Evolutionary conservation across 352 stramenopile genomes (phyloP), one percentile per base, ranked within the genome.

Genomic region (Globisporangium paddicum): DNA sequence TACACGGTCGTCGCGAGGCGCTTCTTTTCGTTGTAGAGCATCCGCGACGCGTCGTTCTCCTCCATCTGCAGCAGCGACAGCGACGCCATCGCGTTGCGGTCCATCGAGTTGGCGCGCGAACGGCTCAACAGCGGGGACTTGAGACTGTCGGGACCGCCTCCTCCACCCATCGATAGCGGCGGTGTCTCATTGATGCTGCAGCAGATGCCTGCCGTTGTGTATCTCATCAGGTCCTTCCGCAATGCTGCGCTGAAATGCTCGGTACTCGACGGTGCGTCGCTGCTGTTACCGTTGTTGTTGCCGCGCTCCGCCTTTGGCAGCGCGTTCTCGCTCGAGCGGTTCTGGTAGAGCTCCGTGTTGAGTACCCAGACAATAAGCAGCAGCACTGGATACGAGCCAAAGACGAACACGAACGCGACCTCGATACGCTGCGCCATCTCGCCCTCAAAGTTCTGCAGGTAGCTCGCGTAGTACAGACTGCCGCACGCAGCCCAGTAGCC

Each of bases 201-300:
- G 5, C 82, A 80, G 57, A 94, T 94, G 14, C 85, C 85, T 18
- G 84, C 82, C 2, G 85, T 92, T 30, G 85, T 94, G 67, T 93
- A 94, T 2, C 81, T 78, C 82, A 93, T 93, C 47, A 94, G 67
- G 28, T 94, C 85, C 63, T 94, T 94, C 1, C 85, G 75, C 4
- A 94, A 57, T 8, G 81, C 80, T 0, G 73, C 78, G 51, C 82
- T 90, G 30, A 95, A 95, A 48, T 95, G 85, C 40, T 95, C 85
- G 6, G 85, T 91, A 23, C 58, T 64, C 4, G n/a, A 34, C 23
- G 50, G 13, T 9, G 35, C 44, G 21, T 62, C 55, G 14, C 45
- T 34, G 8, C 62, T 82, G 19, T 53, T 66, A 41, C 62, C 55
- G 10, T 66, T 60, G 14, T 71, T 67, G n/a, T 63, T 55, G 41